Base-by-base conservation (phyloP, 129 eudicot species). In the Chrysanthemum seticuspe region DNA sequence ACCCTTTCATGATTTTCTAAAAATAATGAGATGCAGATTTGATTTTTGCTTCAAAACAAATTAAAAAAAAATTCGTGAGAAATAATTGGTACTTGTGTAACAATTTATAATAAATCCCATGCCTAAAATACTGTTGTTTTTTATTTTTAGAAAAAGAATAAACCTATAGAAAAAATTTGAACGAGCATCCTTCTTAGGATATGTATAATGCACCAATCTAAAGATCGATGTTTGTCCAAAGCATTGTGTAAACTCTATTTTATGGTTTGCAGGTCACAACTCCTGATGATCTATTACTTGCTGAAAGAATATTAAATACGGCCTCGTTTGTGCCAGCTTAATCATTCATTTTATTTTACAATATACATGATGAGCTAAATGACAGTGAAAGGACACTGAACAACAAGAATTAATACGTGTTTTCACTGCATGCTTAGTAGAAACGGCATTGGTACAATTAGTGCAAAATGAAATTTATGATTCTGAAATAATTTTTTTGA, bases 231-330 rank as follows among this genome's bases (percentile, higher is more conserved):
- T 9, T 4, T 64, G n/a, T 64, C 6, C 25, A n/a, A 8, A 62
- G 51, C 6, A 6, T 74, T 3, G 18, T 15, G 25, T 47, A 50
- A 12, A 27, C 0, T 29, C 48, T 3, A n/a, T 4, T 67, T 21
- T 47, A 13, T 57, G 76, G 62, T 44, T 59, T 82, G 81, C 96
- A 95, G 99, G 92, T 95, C 64, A 95, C 99, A 56, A 95, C 99
- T 64, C 99, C 99, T 0, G 97, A 95, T 78, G 99, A 95, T 82
- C 76, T 95, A 74, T 74, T 90, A 81, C 89, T 95, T 73, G 99
- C 99, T 15, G 99, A 95, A 80, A 86, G 96, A 78, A 90, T 94
- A 76, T 76, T 94, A 84, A 79, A 86, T 77, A 72, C 81, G 1
- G 48, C 65, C 40, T 76, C 87, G 49, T 77, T 65, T 63, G 80